These are phyloP conservation scores for Fusarium sacchari DNA, from an alignment of 2,329 filamentous ascomycete species.

Conservation along the genomic window DNA sequence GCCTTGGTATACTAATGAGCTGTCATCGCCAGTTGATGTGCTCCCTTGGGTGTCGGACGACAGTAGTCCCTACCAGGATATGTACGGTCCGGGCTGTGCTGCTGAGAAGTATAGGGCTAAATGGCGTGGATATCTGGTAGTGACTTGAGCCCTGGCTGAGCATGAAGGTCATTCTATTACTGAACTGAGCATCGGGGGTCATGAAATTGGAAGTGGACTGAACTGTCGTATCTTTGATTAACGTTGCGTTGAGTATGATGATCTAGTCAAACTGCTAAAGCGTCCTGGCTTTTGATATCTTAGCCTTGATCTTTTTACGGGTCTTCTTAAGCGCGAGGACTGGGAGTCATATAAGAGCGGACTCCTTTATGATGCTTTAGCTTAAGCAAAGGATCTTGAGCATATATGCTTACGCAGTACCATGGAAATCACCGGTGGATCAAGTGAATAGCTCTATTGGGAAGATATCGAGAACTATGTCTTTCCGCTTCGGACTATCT, in stretches of 20 bases:
- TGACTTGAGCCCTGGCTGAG: neutral
- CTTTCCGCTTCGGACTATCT: neutral
- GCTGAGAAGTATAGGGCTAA: neutral
- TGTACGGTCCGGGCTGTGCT: neutral
- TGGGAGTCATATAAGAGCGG: neutral
- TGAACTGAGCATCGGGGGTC: neutral
- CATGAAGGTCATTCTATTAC: neutral
- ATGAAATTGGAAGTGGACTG: neutral
- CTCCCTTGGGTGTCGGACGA: neutral
- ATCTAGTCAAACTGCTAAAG: neutral
- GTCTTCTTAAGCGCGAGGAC: neutral
- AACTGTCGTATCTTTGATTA: neutral
- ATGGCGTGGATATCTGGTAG: neutral
- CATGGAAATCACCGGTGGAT: fast-evolving
- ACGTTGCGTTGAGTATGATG: neutral
- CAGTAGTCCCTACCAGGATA: neutral
- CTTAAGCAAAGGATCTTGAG: neutral
- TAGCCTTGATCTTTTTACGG: neutral
- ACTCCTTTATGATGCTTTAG: neutral
- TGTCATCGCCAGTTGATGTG: neutral
- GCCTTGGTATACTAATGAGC: neutral
- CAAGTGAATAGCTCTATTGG: neutral
- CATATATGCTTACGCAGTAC: neutral
- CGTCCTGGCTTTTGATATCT: neutral
- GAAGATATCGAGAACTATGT: neutral